A percentile compares a stretch with the other conserved stretches of the same genome.
Conservation (phyloP, 176 grass and related monocot species). For the Eragrostis curvula region DNA sequence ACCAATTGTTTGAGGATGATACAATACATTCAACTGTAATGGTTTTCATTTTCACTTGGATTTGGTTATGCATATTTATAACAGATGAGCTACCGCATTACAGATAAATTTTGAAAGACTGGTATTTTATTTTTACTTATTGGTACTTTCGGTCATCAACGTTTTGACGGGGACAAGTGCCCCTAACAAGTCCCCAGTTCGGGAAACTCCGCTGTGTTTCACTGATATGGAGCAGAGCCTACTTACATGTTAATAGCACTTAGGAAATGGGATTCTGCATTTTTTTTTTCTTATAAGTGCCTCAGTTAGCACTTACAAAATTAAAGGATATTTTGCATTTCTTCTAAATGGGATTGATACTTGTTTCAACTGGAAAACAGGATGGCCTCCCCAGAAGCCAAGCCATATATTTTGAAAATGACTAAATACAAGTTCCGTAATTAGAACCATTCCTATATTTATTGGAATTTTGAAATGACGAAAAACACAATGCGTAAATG, state of each 20-base stretch:
- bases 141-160: background rate
- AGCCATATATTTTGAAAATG: background rate
- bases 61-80: slow-evolving; percentile 20
- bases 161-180: background rate
- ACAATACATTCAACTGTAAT: background rate
- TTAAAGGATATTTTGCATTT: background rate
- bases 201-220: background rate
- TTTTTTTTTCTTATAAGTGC: too few species aligned
- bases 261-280: background rate
- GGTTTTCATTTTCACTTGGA: background rate
- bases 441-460: background rate
- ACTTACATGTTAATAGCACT: background rate
- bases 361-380: slow-evolving; percentile 10
- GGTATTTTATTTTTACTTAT: background rate
- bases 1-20: background rate
- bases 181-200: background rate
- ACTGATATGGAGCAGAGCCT: background rate
- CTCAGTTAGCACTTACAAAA: background rate
- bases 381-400: background rate
- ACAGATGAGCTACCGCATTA: background rate
- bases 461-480: slow-evolving; percentile 2
- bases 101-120: background rate
- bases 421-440: background rate
- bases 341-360: background rate
- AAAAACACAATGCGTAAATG: background rate